phyloP scores from a whole-genome alignment of 192 early-diverging fungal genomes.

The Oehlia diaphana region DNA sequence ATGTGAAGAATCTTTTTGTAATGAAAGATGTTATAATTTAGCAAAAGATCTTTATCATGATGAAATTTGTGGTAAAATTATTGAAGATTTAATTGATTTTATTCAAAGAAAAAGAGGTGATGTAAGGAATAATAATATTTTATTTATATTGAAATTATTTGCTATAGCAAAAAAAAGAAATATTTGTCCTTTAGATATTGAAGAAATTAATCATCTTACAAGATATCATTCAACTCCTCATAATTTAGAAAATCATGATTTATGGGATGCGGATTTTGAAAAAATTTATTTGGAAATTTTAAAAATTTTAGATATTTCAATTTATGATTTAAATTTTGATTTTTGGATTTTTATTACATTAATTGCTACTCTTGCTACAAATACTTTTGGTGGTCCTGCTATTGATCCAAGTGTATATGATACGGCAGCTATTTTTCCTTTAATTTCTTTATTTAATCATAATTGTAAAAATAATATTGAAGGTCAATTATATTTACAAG shows the following conservation, averaged over 20 bases:
- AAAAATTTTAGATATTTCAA: constrained; percentile 11
- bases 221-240: neutral
- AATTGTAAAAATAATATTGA: constrained; percentile 4
- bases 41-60: constrained; percentile 20
- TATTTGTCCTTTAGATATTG: constrained; percentile 8
- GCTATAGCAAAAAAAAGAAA: constrained; percentile 11
- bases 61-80: constrained; percentile 14
- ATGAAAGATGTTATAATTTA: constrained; percentile 6
- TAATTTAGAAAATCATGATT: neutral
- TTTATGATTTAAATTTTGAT: constrained; percentile 23
- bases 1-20: constrained; percentile 22
- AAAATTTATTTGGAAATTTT: constrained; percentile 20
- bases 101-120: neutral
- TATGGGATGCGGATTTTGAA: constrained; percentile 17
- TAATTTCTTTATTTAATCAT: constrained; percentile 20
- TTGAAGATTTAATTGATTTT: constrained; percentile 10
- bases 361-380: neutral
- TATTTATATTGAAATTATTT: constrained; percentile 18
- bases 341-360: constrained; percentile 24
- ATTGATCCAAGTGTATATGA: neutral
- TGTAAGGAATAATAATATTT: neutral
- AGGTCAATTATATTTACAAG: neutral
- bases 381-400: neutral
- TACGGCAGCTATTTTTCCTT: constrained; percentile 2
- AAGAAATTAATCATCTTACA: constrained; percentile 16